Evolutionary conservation across 192 early-diverging fungal species (phyloP), one percentile per base, ranked within the genome.

Genomic region (Funneliformis geosporum): DNA sequence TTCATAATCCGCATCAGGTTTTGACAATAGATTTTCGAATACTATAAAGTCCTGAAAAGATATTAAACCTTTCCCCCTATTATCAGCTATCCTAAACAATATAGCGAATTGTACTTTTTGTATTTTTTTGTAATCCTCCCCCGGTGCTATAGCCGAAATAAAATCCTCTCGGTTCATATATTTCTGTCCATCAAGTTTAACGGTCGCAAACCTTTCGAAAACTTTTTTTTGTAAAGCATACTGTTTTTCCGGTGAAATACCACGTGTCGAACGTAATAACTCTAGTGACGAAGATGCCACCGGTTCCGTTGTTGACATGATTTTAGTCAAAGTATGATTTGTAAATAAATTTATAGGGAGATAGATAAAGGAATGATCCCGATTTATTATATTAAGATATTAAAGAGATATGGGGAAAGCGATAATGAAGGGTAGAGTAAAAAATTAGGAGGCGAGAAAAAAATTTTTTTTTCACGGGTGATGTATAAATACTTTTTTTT

Each of bases 1-100:
- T 81, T 94, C 90, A 73, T 91, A 94, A 70, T 92, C 92, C 10
- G 91, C 91, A 83, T 93, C 90, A 33, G 92, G 91, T 55, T 88
- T 86, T 27, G 86, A 79, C 28, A 94, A 79, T 18, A 92, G 64
- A 77, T 86, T 84, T 72, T 91, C 85, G 70, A 94, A 93, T 75
- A 87, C 83, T 11, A 90, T 82, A 82, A 91, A 94, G 66, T 92
- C 91, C 14, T 89, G 84, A 50, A 88, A 80, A 5, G 88, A 86
- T 44, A 92, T 39, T 18, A 83, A 55, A 25, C 90, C 91, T 42
- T 78, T 83, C 25, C 83, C 79, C 62, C 76, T 78, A 38, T 83
- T 83, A 75, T 92, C 90, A 7, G 90, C 90, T n/a, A 92, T 79
- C 39, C 80, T 83, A 83, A 90, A 92, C 46, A 92, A 83, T 43